These are phyloP conservation scores for Alternaria brassicae DNA, from an alignment of 2,329 filamentous ascomycete genomes.

Conservation along the genomic window DNA sequence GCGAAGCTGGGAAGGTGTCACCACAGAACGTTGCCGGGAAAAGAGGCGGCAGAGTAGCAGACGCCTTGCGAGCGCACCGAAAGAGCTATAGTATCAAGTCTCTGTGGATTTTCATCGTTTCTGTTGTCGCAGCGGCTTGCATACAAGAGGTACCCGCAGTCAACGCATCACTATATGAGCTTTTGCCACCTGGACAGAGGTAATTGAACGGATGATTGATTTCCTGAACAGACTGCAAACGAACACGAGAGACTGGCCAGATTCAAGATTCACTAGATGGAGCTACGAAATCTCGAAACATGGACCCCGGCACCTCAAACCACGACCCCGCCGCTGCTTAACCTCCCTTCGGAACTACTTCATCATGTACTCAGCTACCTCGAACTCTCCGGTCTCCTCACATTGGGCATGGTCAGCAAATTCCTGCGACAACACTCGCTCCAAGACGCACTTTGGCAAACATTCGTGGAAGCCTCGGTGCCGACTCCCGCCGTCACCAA, in stretches of 20 bases:
- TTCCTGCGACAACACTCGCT: constrained; percentile 64
- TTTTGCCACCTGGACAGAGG: neutral
- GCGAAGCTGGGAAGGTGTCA: constrained; percentile 42
- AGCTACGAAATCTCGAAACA: neutral
- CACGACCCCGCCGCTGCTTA: constrained; percentile 52
- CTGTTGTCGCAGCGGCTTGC: neutral
- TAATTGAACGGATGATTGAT: neutral
- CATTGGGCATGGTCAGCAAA: constrained; percentile 67
- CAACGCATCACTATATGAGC: neutral
- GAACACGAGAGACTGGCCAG: rapidly evolving
- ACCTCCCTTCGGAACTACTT: constrained; percentile 77
- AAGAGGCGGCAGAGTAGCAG: neutral
- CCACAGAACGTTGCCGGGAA: constrained; percentile 26
- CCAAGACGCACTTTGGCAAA: constrained; percentile 75
- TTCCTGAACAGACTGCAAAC: neutral
- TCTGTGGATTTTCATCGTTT: neutral
- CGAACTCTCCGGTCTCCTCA: constrained; percentile 67
- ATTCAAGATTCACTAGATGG: neutral
- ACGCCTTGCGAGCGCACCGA: neutral
- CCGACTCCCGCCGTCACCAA: constrained; percentile 53
- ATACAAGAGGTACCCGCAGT: neutral
- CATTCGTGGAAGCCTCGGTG: constrained; percentile 72
- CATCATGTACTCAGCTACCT: constrained; percentile 74
- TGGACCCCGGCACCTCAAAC: neutral
- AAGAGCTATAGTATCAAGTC: neutral